Conservation (phyloP, 2,329 filamentous ascomycete species). For the Cryphonectria nitschkei region DNA sequence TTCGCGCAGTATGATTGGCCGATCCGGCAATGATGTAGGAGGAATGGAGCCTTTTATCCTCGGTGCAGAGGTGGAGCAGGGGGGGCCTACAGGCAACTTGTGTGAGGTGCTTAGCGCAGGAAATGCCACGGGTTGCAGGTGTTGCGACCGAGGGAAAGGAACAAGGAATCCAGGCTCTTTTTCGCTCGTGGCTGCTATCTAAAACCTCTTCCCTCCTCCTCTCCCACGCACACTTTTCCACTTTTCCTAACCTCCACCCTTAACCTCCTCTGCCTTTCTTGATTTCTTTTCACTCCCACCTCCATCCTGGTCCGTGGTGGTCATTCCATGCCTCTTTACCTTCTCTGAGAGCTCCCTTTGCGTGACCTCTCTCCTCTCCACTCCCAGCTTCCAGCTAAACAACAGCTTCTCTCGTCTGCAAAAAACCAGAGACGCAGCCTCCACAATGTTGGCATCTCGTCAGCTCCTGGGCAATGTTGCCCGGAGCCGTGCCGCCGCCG, state of each 20-base stretch:
- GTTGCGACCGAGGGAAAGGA: conserved; percentile 26
- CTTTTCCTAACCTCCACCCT: not conserved
- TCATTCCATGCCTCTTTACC: conserved; percentile 26
- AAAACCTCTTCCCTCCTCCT: conserved; percentile 29
- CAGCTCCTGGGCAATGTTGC: conserved; percentile 68
- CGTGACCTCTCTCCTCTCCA: conserved; percentile 31
- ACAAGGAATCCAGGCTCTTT: conserved; percentile 23
- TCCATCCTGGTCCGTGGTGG: conserved; percentile 19
- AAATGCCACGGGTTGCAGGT: conserved; percentile 16
- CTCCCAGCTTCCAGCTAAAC: conserved; percentile 16
- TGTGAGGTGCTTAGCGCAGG: conserved; percentile 20
- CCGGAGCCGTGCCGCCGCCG: conserved; percentile 61
- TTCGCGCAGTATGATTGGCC: conserved; percentile 24
- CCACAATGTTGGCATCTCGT: conserved; percentile 71
- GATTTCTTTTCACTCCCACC: not conserved
- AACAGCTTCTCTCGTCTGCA: conserved; percentile 11
- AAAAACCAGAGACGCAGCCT: conserved; percentile 26
- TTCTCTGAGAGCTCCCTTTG: conserved; percentile 33
- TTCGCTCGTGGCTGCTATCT: conserved; percentile 24
- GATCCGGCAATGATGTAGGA: conserved; percentile 20
- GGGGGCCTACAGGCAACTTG: conserved; percentile 16
- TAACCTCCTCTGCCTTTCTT: not conserved
- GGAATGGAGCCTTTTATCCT: conserved; percentile 8
- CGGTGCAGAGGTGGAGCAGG: conserved; percentile 18
- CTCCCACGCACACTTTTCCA: not conserved